Percentiles rank a stretch among this genome's conserved stretches.
These are phyloP conservation scores for Alternaria triticina DNA, from an alignment of 2,329 filamentous ascomycete species.

Conservation along the genomic window DNA sequence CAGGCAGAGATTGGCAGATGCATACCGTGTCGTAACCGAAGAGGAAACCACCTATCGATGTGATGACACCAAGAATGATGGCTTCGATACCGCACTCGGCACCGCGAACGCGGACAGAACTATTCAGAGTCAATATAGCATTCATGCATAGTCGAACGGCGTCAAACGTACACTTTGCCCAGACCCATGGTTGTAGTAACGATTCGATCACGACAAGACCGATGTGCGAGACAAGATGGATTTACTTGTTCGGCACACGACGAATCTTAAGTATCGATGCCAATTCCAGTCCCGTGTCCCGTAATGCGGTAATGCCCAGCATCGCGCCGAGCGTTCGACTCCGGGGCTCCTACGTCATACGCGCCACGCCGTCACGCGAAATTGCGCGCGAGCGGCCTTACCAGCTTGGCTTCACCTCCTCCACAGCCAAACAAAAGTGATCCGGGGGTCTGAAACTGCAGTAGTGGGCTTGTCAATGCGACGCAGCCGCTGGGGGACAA, in stretches of 20 bases:
- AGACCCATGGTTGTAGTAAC: slow-evolving; percentile 31
- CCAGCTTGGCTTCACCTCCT: slow-evolving; percentile 20
- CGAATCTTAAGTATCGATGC: slow-evolving; percentile 24
- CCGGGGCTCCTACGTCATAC: slow-evolving; percentile 27
- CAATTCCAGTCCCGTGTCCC: slow-evolving; percentile 12
- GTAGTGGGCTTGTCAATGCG: slow-evolving; percentile 27
- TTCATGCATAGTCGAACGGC: neutral
- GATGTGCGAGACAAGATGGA: slow-evolving; percentile 3
- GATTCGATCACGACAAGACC: neutral
- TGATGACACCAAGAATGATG: slow-evolving; percentile 62
- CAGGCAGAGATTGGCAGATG: neutral
- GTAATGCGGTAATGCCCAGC: slow-evolving; percentile 34
- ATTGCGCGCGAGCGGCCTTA: slow-evolving; percentile 10
- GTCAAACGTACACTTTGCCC: slow-evolving; percentile 24
- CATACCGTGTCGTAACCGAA: slow-evolving; percentile 67
- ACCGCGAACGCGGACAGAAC: slow-evolving; percentile 38
- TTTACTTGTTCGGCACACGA: slow-evolving; percentile 2
- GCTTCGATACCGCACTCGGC: slow-evolving; percentile 45
- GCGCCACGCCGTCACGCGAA: slow-evolving; percentile 26
- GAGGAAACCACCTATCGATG: slow-evolving; percentile 66
- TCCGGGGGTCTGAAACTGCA: slow-evolving; percentile 16
- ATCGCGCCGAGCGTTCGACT: slow-evolving; percentile 25
- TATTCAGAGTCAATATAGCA: slow-evolving; percentile 14
- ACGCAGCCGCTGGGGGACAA: slow-evolving; percentile 23
- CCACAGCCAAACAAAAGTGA: slow-evolving; percentile 22